Evolutionary conservation across 2,329 filamentous ascomycete species (phyloP).

Genomic region (Colletotrichum trifolii): DNA sequence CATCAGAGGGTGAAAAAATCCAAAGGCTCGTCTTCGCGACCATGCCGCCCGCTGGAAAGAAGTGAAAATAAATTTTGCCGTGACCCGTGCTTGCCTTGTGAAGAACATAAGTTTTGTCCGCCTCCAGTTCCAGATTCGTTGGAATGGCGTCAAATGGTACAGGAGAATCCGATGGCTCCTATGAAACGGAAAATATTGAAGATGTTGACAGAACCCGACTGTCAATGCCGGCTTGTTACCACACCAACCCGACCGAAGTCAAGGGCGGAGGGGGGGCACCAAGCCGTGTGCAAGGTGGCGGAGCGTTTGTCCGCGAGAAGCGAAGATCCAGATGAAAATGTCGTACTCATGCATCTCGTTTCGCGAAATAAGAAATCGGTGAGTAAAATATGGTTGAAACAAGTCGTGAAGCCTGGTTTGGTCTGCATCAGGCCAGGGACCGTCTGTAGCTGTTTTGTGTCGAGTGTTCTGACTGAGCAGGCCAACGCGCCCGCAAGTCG

Average conservation of each 20-base stretch:
- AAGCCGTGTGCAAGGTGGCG: not conserved
- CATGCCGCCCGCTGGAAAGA: conserved; percentile 28
- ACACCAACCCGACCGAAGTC: too few species aligned
- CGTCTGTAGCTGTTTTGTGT: conserved; percentile 35
- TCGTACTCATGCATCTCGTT: conserved; percentile 37
- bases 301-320: conserved; percentile 13
- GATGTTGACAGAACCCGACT: too few species aligned
- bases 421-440: conserved; percentile 35
- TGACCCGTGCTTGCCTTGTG: conserved; percentile 28
- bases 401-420: conserved; percentile 40
- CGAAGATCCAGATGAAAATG: conserved; percentile 28
- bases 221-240: too few species aligned
- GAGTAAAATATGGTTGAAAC: conserved; percentile 42
- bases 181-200: not conserved
- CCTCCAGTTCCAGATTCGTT: conserved; percentile 24
- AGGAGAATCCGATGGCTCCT: conserved; percentile 14
- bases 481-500: conserved; percentile 41
- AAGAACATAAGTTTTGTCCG: conserved; percentile 16
- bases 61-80: conserved; percentile 20
- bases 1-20: not conserved
- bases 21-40: conserved; percentile 18
- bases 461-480: conserved; percentile 44
- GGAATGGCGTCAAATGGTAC: conserved; percentile 14
- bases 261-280: too few species aligned
- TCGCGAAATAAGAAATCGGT: conserved; percentile 24